phyloP scores from a whole-genome alignment of 352 stramenopile genomes.

The Phytopythium litorale region DNA sequence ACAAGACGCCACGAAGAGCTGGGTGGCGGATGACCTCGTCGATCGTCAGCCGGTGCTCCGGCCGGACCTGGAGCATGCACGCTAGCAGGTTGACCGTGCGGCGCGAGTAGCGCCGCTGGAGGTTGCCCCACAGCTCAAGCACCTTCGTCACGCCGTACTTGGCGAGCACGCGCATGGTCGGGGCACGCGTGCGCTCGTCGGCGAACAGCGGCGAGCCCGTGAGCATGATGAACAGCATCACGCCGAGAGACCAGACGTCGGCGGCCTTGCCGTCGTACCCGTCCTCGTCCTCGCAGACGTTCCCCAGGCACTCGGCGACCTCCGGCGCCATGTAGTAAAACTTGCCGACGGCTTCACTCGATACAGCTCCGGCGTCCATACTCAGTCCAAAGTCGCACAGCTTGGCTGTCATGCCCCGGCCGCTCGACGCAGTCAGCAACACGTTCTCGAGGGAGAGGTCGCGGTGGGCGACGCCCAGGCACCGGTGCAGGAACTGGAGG shows the following conservation, averaged over 20 bases:
- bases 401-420: conserved; percentile 28
- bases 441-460: conserved; percentile 40
- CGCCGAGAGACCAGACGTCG: conserved; percentile 71
- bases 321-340: conserved; percentile 78
- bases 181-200: conserved; percentile 22
- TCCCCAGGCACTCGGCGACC: conserved; percentile 18
- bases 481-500: conserved; percentile 40
- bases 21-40: conserved; percentile 28
- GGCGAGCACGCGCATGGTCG: conserved; percentile 37
- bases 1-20: conserved; percentile 3
- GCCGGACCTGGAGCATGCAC: conserved; percentile 46
- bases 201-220: conserved; percentile 50
- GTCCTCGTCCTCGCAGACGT: conserved; percentile 8
- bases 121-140: conserved; percentile 46
- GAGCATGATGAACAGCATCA: conserved; percentile 71
- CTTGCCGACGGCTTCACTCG: conserved; percentile 50
- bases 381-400: conserved; percentile 68
- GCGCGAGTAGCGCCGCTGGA: conserved; percentile 24
- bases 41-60: conserved; percentile 26
- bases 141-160: conserved; percentile 53
- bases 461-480: conserved; percentile 24
- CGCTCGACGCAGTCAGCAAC: conserved; percentile 15
- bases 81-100: conserved; percentile 38
- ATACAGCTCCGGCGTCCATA: conserved; percentile 27
- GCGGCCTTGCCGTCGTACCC: conserved; percentile 40